Evolutionary conservation across 23 red algal genomes (phyloP).

Genomic region (Chondrus crispus): DNA sequence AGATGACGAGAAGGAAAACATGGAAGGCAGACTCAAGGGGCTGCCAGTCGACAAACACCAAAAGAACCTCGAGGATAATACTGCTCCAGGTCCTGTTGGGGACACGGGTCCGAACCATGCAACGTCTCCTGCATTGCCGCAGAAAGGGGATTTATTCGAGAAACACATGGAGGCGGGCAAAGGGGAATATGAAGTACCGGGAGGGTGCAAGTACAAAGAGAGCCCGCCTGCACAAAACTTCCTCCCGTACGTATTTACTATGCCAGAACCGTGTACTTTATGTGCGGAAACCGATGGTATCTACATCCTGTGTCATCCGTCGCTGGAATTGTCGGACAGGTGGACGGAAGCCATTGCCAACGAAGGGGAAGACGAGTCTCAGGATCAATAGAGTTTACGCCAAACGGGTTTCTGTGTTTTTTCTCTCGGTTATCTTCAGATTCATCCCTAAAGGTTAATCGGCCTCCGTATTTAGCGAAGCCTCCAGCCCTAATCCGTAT

Average conservation of each 20-base stretch:
- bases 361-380: background rate
- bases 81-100: background rate
- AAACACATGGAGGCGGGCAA: background rate
- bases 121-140: background rate
- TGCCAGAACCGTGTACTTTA: constrained; percentile 53
- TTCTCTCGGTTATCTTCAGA: too few relatives aligned
- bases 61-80: background rate
- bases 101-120: background rate
- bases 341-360: constrained; percentile 41
- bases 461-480: too few relatives aligned
- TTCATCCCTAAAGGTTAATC: too few relatives aligned
- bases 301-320: constrained; percentile 47
- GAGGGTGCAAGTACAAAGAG: constrained; percentile 11
- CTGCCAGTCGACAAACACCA: background rate
- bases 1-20: background rate
- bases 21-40: too few relatives aligned
- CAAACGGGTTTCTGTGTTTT: too few relatives aligned
- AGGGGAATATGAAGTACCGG: background rate
- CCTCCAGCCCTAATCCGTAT: too few relatives aligned
- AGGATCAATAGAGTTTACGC: background rate
- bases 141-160: background rate
- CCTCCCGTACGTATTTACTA: constrained; percentile 52
- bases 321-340: constrained; percentile 32
- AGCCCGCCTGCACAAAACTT: constrained; percentile 6
- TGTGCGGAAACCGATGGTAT: constrained; percentile 37